These are phyloP conservation scores for Sphagnum fallax DNA, from an alignment of 228 moss, liverwort and hornwort species.

Conservation along the genomic window DNA sequence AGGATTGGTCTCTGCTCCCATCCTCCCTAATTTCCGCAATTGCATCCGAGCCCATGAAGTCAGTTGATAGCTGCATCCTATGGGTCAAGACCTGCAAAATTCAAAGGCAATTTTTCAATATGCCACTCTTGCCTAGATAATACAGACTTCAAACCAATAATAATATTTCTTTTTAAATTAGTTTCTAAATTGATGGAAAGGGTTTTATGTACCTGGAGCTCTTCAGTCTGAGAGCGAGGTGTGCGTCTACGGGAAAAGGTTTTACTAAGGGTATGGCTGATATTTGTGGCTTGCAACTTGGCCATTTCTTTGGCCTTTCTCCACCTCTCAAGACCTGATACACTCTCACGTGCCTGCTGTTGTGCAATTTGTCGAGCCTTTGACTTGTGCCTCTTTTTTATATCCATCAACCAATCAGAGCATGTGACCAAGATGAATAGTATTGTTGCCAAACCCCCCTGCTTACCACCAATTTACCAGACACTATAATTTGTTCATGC, in stretches of 20 bases:
- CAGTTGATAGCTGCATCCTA: no score
- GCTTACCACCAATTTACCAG: constrained; percentile 10
- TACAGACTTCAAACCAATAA: no score
- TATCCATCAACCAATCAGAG: constrained; percentile 79
- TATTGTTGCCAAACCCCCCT: constrained; percentile 59
- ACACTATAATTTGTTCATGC: no score
- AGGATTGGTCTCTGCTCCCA: no score
- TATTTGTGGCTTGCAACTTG: constrained; percentile 50
- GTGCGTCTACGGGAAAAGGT: constrained; percentile 26
- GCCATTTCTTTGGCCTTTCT: constrained; percentile 58
- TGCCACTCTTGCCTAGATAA: no score
- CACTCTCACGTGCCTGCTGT: constrained; percentile 55
- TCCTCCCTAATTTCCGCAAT: no score
- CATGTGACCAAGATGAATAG: constrained; percentile 75
- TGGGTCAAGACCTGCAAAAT: no score
- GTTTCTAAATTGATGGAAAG: no score
- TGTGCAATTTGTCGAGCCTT: constrained; percentile 64
- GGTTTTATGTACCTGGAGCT: constrained; percentile 15
- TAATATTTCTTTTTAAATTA: no score
- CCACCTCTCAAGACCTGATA: constrained; percentile 63
- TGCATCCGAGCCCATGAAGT: no score
- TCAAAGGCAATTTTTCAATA: no score
- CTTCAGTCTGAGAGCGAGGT: constrained; percentile 19
- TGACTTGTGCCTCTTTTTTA: constrained; percentile 52
- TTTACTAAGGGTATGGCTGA: constrained; percentile 46